Conservation (phyloP, 192 early-diverging fungal genomes). For the Umbelopsis ramanniana region DNA sequence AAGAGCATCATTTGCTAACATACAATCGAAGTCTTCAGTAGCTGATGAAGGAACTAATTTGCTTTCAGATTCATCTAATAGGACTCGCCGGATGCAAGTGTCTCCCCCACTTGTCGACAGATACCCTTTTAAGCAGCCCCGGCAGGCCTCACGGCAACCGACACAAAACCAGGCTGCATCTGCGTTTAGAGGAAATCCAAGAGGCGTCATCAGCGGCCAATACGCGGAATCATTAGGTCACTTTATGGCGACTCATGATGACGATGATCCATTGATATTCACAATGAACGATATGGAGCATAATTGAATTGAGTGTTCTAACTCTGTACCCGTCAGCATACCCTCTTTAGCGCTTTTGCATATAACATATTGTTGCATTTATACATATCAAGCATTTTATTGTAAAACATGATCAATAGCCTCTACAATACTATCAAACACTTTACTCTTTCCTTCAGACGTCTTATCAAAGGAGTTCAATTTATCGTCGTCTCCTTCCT, state of each 20-base stretch:
- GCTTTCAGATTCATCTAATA: background rate
- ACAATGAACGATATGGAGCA: slow-evolving; percentile 18
- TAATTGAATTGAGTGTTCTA: background rate
- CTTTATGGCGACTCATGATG: background rate
- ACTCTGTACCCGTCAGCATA: background rate
- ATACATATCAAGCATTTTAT: slow-evolving; percentile 14
- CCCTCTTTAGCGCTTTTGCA: background rate
- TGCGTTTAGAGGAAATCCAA: background rate
- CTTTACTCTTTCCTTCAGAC: slow-evolving; percentile 42
- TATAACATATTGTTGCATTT: background rate
- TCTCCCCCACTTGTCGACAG: slow-evolving; percentile 18
- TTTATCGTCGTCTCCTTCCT: slow-evolving; percentile 68
- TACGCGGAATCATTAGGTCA: background rate
- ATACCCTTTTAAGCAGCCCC: slow-evolving; percentile 1
- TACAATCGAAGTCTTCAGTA: background rate
- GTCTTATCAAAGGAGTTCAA: slow-evolving; percentile 35
- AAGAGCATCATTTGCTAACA: background rate
- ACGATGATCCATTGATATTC: slow-evolving; percentile 10
- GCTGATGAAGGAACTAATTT: background rate
- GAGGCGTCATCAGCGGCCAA: background rate
- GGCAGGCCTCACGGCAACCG: background rate
- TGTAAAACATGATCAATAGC: slow-evolving; percentile 62
- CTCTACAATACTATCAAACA: slow-evolving; percentile 69
- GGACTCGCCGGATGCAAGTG: background rate
- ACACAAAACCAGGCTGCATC: background rate